phyloP scores from a whole-genome alignment of 31 red algal species.

The Porphyra umbilicalis region DNA sequence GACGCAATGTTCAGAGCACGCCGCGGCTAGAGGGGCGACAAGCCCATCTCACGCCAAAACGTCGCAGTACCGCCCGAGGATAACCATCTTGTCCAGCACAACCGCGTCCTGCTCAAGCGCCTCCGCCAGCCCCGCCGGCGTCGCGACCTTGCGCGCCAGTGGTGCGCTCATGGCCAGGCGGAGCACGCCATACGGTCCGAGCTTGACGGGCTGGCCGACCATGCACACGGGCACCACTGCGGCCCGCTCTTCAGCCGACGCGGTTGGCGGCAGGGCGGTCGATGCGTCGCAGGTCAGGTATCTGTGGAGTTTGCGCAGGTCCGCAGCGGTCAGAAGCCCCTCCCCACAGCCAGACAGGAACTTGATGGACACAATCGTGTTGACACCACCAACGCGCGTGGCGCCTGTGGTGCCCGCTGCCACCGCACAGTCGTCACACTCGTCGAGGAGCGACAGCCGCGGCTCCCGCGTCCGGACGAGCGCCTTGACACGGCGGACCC shows the following conservation, averaged over 20 bases:
- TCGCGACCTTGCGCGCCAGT: slow-evolving; percentile 42
- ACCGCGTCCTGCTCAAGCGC: slow-evolving; percentile 33
- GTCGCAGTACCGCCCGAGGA: slow-evolving; percentile 38
- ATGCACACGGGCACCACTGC: slow-evolving; percentile 29
- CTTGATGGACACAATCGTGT: slow-evolving; percentile 51
- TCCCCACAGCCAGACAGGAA: slow-evolving; percentile 36
- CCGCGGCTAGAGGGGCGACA: too few species aligned
- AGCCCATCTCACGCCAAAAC: slow-evolving; percentile 2
- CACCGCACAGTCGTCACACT: slow-evolving; percentile 20
- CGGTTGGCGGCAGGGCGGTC: slow-evolving; percentile 17
- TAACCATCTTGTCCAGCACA: slow-evolving; percentile 55
- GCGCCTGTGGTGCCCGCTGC: slow-evolving; percentile 14
- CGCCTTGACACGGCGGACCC: slow-evolving; percentile 29
- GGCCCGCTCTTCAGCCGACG: slow-evolving; percentile 26
- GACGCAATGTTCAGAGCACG: too few species aligned
- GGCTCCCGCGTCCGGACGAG: slow-evolving; percentile 39
- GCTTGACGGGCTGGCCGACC: slow-evolving; percentile 78
- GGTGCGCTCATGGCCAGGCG: slow-evolving; percentile 69
- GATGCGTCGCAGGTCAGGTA: slow-evolving; percentile 48
- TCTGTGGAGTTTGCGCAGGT: slow-evolving; percentile 35
- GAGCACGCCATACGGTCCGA: slow-evolving; percentile 40
- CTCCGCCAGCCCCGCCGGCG: slow-evolving; percentile 20
- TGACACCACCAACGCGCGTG: slow-evolving; percentile 36
- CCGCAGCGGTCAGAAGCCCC: slow-evolving; percentile 18
- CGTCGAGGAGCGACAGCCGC: slow-evolving; percentile 41